Base-by-base conservation (phyloP, 1,284 basidiomycete species). In the Ustilago xerochloae region DNA sequence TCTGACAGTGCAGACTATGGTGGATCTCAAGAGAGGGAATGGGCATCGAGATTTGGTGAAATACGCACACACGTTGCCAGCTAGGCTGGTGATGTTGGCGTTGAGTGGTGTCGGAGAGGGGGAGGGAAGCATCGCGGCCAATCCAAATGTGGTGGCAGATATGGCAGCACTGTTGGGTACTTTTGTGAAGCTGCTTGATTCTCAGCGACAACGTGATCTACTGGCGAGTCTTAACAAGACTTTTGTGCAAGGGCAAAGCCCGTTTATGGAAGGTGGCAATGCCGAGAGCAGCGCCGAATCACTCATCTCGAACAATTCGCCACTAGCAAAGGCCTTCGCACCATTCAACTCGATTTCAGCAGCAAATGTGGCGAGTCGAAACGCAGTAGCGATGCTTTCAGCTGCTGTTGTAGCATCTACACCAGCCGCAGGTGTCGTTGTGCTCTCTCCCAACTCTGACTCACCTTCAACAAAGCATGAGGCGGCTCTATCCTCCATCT, bases 1-100 rank as follows among this genome's bases (percentile, higher is more conserved):
- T 15, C 57, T 74, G 35, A 79, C 82, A 20, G 51, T 84, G 16
- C 70, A 78, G 35, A 79, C 78, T 3, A 65, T 80, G 58, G 59
- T 83, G 12, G 79, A 83, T 65, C 59, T 68, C 30, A 80, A 82
- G 60, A 52, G 46, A 12, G 46, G 29, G 49, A 62, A 71, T 32
- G 53, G 70, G 4, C 73, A 81, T 43, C 51, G 52, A 9, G 78
- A 80, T 43, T 28, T 80, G 28, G 62, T 46, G 24, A 63, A 73
- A 62, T 77, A 81, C 28, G 81, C 73, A 8, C 63, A 57, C 6
- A 58, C 48, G n/a, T 53, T 82, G n/a, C 63, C 76, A 1, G 43
- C 45, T n/a, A 61, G 76, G 12, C 51, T 83, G 18, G 51, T 83
- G 10, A 52, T 32, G 2, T 49, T 79, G 15, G 65, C 66, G 12